Evolutionary conservation across 441 rosid species (phyloP), one percentile per base, ranked within the genome.

Genomic region (Macaranga tanarius): DNA sequence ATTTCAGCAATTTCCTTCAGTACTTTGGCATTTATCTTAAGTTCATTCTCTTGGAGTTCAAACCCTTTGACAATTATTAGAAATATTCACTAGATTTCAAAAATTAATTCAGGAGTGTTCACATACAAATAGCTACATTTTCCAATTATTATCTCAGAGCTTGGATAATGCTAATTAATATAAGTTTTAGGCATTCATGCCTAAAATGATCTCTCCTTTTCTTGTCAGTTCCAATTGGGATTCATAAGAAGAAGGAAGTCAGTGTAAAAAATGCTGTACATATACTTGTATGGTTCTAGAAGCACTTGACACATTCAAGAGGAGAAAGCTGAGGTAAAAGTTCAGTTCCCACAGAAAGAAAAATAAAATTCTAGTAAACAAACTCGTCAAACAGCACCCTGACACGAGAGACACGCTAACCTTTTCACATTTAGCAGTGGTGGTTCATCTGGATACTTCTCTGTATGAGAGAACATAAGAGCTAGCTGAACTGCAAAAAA

Each of bases 401-500:
- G 77, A 68, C 13, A 20, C 38, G 6, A 63, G 71, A 75, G 63
- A 60, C 54, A 73, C 47, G 76, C 84, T 65, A 42, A 90, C 98
- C 97, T 93, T 81, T 78, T 89, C 44, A 88, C 90, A 79, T 88
- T 87, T 75, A 93, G 73, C 67, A 90, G 92, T 4, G 99, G 98
- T 71, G 87, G 86, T 73, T 92, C 97, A 67, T 93, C 99, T 0
- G 99, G 99, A 75, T 96, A 93, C 59, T 86, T 88, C 77, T 89
- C 93, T 22, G 94, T 86, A 85, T 96, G 99, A 0, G 97, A 83
- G 83, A 95, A 95, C 83, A 93, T 79, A 82, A 93, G 86, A 77
- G 85, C 99, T 61, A 95, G 84, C 85, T 85, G 82, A 86, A 88
- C 99, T 95, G 97, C 86, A 92, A 75, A 45, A 78, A 77, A 63